Conservation (phyloP, 148 eudicot genomes). For the Camellia granthamiana region DNA sequence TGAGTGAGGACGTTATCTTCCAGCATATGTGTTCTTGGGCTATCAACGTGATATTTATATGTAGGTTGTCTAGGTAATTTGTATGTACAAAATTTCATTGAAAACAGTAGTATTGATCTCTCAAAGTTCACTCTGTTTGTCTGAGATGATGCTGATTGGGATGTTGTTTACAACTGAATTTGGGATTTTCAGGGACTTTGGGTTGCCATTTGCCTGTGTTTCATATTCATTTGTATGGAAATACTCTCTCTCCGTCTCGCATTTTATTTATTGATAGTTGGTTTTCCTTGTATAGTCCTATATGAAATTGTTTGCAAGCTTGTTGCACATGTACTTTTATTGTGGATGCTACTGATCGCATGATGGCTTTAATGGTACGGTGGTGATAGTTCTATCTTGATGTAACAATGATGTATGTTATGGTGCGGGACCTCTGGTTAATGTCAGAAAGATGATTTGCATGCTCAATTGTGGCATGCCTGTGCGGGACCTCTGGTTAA, state of each 20-base stretch:
- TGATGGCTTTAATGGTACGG: not conserved
- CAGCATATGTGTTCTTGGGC: not conserved
- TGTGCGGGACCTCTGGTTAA: constrained; percentile 22
- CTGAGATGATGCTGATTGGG: not conserved
- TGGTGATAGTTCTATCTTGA: not conserved
- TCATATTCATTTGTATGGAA: not conserved
- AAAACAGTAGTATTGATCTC: not conserved
- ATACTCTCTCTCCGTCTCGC: not conserved
- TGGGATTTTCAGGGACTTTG: not conserved
- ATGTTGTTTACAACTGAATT: not conserved
- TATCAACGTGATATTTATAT: not conserved
- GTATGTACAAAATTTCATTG: not conserved
- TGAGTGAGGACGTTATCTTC: not conserved
- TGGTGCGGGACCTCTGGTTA: too few species aligned
- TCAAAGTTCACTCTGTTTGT: not conserved
- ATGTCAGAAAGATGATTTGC: constrained; percentile 2
- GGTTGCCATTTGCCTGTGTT: not conserved
- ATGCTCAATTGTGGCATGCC: constrained; percentile 15
- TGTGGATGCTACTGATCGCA: not conserved
- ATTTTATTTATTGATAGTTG: not conserved
- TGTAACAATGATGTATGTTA: not conserved
- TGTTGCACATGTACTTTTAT: not conserved
- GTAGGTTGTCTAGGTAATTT: not conserved
- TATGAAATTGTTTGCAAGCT: not conserved
- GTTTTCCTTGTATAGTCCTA: too few species aligned